Base-by-base conservation (phyloP, 257 asterid genomes). In the Solanum chmielewskii region DNA sequence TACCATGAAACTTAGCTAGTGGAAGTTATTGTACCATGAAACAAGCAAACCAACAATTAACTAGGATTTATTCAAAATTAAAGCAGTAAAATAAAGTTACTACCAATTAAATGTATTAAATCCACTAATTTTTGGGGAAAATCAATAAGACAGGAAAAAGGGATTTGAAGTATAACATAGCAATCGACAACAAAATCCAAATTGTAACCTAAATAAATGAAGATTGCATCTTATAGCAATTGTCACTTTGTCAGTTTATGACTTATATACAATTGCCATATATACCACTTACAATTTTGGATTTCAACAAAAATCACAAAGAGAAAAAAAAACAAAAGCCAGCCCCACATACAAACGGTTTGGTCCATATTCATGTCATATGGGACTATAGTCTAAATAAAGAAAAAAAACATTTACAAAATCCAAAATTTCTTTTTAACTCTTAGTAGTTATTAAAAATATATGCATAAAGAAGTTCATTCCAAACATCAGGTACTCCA, bases 401-500 rank as follows among this genome's bases (percentile, higher is more conserved):
- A 49, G 9, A 31, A 31, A 78, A 29, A 56, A 56, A 29, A 18
- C 31, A 31, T 81, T 49, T 29, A 49, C 69, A 81, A 81, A 56
- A 81, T 47, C 44, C 42, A 3, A n/a, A 25, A 12, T 15, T 18
- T 7, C 29, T 68, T 21, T 83, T 16, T 9, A 56, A 84, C 11
- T 42, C 23, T 84, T 27, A 69, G 42, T 66, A 37, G 56, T 83
- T 69, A 41, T 90, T 88, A 39, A 91, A 60, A 71, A 95, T 92
- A 33, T 87, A 89, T 76, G 98, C 93, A 85, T 92, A 94, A 68
- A 95, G 90, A 49, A 96, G 94, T 85, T 96, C 91, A 66, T 96
- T 96, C 99, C 98, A 95, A n/a, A 93, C 93, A 85, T 96, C 98
- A 15, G 99, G 99, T 29, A 96, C 97, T 84, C 99, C 99, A 0